Evolutionary conservation across 108 stramenopile species (phyloP).

Genomic region (Phaeodactylum tricornutum): DNA sequence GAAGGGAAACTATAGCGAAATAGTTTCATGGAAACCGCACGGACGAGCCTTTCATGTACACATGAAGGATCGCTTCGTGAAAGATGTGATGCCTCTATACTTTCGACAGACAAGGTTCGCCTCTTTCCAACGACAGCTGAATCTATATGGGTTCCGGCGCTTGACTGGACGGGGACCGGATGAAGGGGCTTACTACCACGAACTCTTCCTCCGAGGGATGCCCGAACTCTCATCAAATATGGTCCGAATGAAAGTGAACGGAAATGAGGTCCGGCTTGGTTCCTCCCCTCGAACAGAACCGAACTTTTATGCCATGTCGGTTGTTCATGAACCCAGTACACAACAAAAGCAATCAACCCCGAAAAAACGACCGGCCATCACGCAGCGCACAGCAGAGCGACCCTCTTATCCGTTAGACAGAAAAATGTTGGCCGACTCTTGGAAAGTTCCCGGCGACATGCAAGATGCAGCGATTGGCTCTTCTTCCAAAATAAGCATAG

Average conservation of each 20-base stretch:
- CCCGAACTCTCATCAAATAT: constrained; percentile 27
- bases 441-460: too few species aligned
- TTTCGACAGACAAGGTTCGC: constrained; percentile 43
- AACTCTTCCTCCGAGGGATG: constrained; percentile 34
- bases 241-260: constrained; percentile 36
- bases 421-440: too few species aligned
- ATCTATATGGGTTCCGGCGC: constrained; percentile 57
- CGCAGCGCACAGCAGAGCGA: too few species aligned
- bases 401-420: too few species aligned
- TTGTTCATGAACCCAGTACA: too few species aligned
- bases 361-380: too few species aligned
- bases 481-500: too few species aligned
- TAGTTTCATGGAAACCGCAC: constrained; percentile 58
- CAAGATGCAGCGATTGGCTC: too few species aligned
- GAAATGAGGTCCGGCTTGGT: constrained; percentile 28
- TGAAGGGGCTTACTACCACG: constrained; percentile 48
- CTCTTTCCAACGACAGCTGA: constrained; percentile 67
- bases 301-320: constrained; percentile 37
- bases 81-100: constrained; percentile 37
- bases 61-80: constrained; percentile 42
- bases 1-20: constrained; percentile 20
- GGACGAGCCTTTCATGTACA: constrained; percentile 54
- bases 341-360: too few species aligned
- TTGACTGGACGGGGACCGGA: constrained; percentile 40
- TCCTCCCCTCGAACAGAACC: constrained; percentile 37